Evolutionary conservation across 257 asterid species (phyloP).

Genomic region (Jacaranda mimosifolia): DNA sequence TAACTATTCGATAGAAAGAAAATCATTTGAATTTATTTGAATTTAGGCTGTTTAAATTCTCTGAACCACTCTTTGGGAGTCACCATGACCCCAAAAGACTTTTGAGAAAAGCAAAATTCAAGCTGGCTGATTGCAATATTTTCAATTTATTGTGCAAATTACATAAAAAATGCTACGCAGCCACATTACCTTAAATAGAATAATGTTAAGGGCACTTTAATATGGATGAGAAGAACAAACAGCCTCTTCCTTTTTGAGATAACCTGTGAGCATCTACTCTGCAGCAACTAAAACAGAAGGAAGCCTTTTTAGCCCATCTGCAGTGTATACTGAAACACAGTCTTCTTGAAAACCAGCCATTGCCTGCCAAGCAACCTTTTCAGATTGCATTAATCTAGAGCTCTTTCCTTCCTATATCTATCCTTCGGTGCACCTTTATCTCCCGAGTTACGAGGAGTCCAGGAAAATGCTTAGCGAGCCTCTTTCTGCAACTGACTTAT

Average conservation of each 20-base stretch:
- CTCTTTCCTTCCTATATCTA: constrained; percentile 87
- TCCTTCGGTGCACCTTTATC: constrained; percentile 84
- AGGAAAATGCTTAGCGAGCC: constrained; percentile 97
- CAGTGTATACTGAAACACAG: constrained; percentile 67
- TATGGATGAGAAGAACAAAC: constrained; percentile 92
- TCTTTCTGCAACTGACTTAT: constrained; percentile 92
- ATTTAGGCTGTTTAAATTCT: constrained; percentile 7
- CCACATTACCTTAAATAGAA: constrained; percentile 82
- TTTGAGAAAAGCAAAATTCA: constrained; percentile 27
- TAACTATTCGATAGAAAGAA: background rate
- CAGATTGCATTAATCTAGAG: constrained; percentile 84
- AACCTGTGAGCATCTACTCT: constrained; percentile 99
- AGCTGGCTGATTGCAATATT: constrained; percentile 25
- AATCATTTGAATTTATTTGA: background rate
- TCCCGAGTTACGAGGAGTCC: constrained; percentile 89
- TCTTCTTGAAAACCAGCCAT: constrained; percentile 95
- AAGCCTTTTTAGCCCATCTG: constrained; percentile 95
- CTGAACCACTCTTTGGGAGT: background rate
- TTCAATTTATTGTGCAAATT: constrained; percentile 9
- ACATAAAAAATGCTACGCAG: constrained; percentile 3
- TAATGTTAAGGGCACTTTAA: constrained; percentile 94
- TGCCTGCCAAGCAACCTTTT: constrained; percentile 91
- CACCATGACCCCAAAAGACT: constrained; percentile 16
- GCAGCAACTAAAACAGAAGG: constrained; percentile 87
- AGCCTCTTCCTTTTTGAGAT: constrained; percentile 80